Evolutionary conservation across 495 filamentous ascomycete species (phyloP), one percentile per base, ranked within the genome.

Genomic region (Penicillium ucsense): DNA sequence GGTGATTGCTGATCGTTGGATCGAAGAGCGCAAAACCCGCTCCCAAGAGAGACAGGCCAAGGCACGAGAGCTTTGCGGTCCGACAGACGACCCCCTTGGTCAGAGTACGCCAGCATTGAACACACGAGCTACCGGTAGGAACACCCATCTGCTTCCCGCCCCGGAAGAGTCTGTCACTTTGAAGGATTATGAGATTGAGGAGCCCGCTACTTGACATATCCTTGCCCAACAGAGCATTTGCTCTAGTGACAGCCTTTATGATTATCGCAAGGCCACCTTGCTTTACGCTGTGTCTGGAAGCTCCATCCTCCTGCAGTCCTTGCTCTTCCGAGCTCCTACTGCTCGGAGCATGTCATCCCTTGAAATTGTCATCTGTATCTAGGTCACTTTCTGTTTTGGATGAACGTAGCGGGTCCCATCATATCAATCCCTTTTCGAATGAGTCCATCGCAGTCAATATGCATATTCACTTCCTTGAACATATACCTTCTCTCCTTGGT

Each of bases 1-100:
- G 2, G 70, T 72, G 8, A 79, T 90, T 47, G 49, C 68, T 27
- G 71, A 74, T 6, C 69, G 81, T 8, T 90, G 86, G 85, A 62
- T 71, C 8, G 67, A 81, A 34, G 84, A 89, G 57, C 73, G 73
- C 42, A 74, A 74, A 31, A 72, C 74, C 4, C 75, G 80, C 5
- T 55, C 68, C 5, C 65, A 64, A 8, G 58, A 64, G 35, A 69
- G 60, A 49, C 55, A 64, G 45, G 62, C 65, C 11, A 66, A 61
- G 43, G 63, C 63, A 2, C 57, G 59, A 10, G 71, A 75, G 32
- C 60, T 75, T 1, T 66, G 63, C 45, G 38, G 52, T 61, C 46
- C 61, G 53, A 11, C 50, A 47, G 59, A 64, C 35, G 59, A 52
- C 3, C 37, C 57, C 1, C 32, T 49, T 2, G 53, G 51, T 32